Base-by-base conservation (phyloP, 148 eudicot species). In the Amaranthus hypochondriacus region DNA sequence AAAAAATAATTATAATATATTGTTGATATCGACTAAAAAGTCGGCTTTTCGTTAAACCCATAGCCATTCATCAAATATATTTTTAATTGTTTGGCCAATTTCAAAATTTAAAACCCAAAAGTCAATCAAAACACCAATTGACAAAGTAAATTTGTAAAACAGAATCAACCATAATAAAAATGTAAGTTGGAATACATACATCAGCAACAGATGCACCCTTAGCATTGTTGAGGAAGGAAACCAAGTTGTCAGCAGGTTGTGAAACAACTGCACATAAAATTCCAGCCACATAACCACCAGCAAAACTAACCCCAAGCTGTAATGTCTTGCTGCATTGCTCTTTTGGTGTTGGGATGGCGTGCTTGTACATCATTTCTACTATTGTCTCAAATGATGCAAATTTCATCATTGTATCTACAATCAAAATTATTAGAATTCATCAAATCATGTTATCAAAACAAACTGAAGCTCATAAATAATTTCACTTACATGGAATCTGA, bases 321-420 rank as follows among this genome's bases (percentile, higher is more conserved):
- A 86, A 56, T 10, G 69, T 6, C 69, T 81, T 87, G 87, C 91
- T 87, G 77, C 95, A 90, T 62, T 90, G 72, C 5, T 84, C 84
- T 71, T 90, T 90, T 3, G 95, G 95, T 12, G 70, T 84, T 8
- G 95, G 95, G 61, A 90, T 85, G 47, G 72, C 88, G 47, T 86
- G 66, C 76, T 83, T 87, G 84, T 90, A 87, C 46, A 84, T 47
- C 11, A 51, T 68, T 76, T 90, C 95, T 68, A 87, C 89, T 6
- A 82, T 87, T n/a, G 66, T 90, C 82, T 90, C 91, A 70, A 84
- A 90, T 18, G 95, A 75, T 65, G 95, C 82, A 74, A 90, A 90
- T 73, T 90, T 90, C 91, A 90, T 90, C 95, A 90, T 90, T 46
- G 91, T 90, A 86, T 90, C 95, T 90, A 87, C 76, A 79, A 10